These are phyloP conservation scores for Xylaria curta DNA, from an alignment of 495 filamentous ascomycete species.

Conservation along the genomic window DNA sequence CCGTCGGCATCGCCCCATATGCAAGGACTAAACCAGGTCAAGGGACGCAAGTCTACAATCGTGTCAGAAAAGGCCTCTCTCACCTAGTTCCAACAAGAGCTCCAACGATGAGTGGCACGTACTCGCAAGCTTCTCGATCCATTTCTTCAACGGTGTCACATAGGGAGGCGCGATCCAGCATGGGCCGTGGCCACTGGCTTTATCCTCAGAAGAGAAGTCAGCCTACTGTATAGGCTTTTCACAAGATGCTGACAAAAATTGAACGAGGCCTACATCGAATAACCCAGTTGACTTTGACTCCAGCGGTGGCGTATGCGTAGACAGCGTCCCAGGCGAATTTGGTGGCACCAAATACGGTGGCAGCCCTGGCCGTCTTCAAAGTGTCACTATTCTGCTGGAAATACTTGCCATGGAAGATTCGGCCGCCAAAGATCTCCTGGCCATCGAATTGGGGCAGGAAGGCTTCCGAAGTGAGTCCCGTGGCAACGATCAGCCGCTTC, in stretches of 20 bases:
- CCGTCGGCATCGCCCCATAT: constrained; percentile 47
- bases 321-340: constrained; percentile 79
- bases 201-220: constrained; percentile 19
- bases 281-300: constrained; percentile 75
- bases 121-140: constrained; percentile 66
- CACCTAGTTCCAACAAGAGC: neutral
- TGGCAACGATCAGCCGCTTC: constrained; percentile 37
- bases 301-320: constrained; percentile 66
- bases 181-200: constrained; percentile 70
- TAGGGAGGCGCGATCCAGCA: constrained; percentile 68
- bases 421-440: constrained; percentile 45
- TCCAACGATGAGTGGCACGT: neutral
- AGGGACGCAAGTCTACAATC: constrained; percentile 34
- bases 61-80: constrained; percentile 20
- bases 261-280: constrained; percentile 61
- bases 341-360: constrained; percentile 68
- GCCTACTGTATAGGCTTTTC: constrained; percentile 1
- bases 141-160: constrained; percentile 46
- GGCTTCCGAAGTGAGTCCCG: constrained; percentile 39
- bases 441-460: constrained; percentile 42
- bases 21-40: constrained; percentile 46
- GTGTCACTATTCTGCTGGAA: constrained; percentile 45
- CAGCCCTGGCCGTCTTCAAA: constrained; percentile 43
- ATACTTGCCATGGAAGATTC: constrained; percentile 68
- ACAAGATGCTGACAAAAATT: neutral